Evolutionary conservation across 495 filamentous ascomycete species (phyloP), one percentile per base, ranked within the genome.

Genomic region (Tuber microsphaerosporum): DNA sequence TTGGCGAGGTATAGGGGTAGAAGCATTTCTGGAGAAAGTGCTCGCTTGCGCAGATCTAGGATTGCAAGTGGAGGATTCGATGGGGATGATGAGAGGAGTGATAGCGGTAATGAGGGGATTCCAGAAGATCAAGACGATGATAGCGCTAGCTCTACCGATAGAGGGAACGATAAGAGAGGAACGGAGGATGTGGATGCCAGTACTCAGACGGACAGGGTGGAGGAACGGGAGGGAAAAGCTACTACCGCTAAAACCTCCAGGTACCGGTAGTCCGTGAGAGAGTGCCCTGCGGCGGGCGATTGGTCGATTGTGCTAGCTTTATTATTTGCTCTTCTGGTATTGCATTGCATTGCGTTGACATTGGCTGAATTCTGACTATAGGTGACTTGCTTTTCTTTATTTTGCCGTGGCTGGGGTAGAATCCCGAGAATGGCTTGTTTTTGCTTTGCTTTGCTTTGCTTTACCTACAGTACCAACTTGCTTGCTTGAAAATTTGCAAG

Each of bases 1-100:
- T 56, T 75, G 41, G 76, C 77, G 41, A 70, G 56, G 44, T 75
- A 75, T 69, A 72, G 44, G 26, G 74, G 56, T 70, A 69, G 69
- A 42, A 78, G 70, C 9, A n/a, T 16, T 5, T 61, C 51, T 16
- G n/a, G 51, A 31, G 12, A 16, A 6, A n/a, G 51, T 16, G 51
- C 26, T n/a, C 51, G n/a, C 51, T 61, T 61, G 51, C 51, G 51
- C 14, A 61, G 51, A 16, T 61, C 51, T 9, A 31, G 51, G n/a
- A 31, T n/a, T 16, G 51, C 12, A 14, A 10, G n/a, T 2, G 51
- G 51, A 6, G 51, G 51, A 14, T 61, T 61, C 51, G 51, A 61
- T 31, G 51, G 51, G 12, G 51, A 61, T 61, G 51, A 61, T 61
- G 51, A 61, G 51, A 31, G 26, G n/a, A 61, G 51, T n/a, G n/a